Evolutionary conservation across 108 stramenopile genomes (phyloP).

Genomic region (Chaetoceros muelleri): DNA sequence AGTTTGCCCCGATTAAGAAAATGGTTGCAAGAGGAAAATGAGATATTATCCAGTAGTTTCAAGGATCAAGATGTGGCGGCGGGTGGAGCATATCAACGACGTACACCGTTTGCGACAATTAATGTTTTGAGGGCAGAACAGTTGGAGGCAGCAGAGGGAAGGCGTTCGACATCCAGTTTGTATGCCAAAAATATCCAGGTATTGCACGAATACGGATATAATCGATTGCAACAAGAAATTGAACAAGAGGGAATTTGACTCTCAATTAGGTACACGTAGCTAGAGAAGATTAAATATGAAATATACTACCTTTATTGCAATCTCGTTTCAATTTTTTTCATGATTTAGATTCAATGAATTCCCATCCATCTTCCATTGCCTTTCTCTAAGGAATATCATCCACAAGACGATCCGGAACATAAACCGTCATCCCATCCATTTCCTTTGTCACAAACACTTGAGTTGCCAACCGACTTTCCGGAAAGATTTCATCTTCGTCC

Average conservation of each 20-base stretch:
- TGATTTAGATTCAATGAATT: too few species aligned
- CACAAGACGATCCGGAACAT: constrained; percentile 77
- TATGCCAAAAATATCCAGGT: constrained; percentile 51
- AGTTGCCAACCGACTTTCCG: constrained; percentile 67
- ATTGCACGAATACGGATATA: not conserved
- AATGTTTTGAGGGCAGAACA: constrained; percentile 74
- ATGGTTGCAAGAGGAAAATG: constrained; percentile 26
- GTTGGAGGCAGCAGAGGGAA: constrained; percentile 60
- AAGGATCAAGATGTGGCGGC: constrained; percentile 57
- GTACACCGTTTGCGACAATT: constrained; percentile 70
- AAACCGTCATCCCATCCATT: constrained; percentile 88
- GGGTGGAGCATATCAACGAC: constrained; percentile 75
- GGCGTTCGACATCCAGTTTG: constrained; percentile 33
- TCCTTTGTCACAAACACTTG: constrained; percentile 51
- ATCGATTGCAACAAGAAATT: not conserved
- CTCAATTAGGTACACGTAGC: too few species aligned
- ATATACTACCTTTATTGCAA: too few species aligned
- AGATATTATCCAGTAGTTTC: constrained; percentile 7
- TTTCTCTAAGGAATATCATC: constrained; percentile 64
- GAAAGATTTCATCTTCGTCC: constrained; percentile 82
- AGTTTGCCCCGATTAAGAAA: constrained; percentile 59
- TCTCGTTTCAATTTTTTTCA: too few species aligned
- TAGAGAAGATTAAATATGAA: too few species aligned
- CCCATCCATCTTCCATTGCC: too few species aligned
- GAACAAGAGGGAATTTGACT: too few species aligned